Evolutionary conservation across 345 rosid genomes (phyloP), one percentile per base, ranked within the genome.

Genomic region (Clarkia xantiana): DNA sequence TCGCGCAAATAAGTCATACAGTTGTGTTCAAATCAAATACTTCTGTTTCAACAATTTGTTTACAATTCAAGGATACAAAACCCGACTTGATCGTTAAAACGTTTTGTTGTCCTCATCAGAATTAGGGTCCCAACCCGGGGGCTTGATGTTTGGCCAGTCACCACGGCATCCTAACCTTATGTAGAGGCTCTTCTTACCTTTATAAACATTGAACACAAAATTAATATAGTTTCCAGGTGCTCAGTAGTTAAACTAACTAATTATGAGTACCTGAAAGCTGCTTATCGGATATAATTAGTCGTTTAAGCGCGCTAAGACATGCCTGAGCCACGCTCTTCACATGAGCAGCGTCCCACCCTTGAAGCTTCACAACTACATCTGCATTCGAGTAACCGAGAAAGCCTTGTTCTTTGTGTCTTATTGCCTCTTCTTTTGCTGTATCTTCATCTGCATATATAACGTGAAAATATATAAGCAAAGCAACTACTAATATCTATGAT

Each of bases 151-250:
- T 4, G 95, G 85, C 94, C 81, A 78, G 58, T 89, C 87, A 14
- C 90, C 85, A 4, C 83, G 80, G 42, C 95, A 84, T 42, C 95
- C 95, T 66, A 85, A 57, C 67, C 94, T 76, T 71, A 80, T 73
- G 70, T 84, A 80, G 15, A 88, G 73, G 72, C 83, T 82, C 80
- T 84, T 89, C 78, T 82, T 82, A 49, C 75, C 97, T 88, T 57
- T 57, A 57, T 22, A 48, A n/a, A n/a, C n/a, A n/a, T n/a, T n/a
- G 17, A 11, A 10, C n/a, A n/a, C n/a, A n/a, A n/a, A n/a, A n/a
- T n/a, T n/a, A n/a, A n/a, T n/a, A n/a, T n/a, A n/a, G n/a, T n/a
- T n/a, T n/a, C n/a, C n/a, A n/a, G n/a, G n/a, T n/a, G n/a, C n/a
- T n/a, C n/a, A n/a, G n/a, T n/a, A n/a, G n/a, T n/a, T n/a, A n/a